Conservation (phyloP, 129 eudicot genomes). For the Escallonia rubra region DNA sequence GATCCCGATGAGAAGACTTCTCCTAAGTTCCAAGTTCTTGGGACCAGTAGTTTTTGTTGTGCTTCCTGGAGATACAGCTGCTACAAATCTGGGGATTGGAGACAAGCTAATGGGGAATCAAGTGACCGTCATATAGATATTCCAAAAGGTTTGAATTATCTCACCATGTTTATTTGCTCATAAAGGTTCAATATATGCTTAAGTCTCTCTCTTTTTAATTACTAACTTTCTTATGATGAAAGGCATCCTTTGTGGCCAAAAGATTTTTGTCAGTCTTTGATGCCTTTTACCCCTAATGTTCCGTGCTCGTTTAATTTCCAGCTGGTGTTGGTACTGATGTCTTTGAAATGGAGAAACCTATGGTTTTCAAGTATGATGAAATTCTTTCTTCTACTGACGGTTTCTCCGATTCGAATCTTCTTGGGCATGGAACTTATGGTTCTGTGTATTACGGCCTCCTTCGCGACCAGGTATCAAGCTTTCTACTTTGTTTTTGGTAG, state of each 20-base stretch:
- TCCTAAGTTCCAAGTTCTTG: slow-evolving; percentile 77
- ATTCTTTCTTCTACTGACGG: slow-evolving; percentile 60
- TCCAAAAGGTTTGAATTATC: slow-evolving; percentile 56
- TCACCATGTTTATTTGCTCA: not conserved
- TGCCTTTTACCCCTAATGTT: not conserved
- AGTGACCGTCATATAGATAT: slow-evolving; percentile 67
- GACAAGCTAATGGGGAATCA: slow-evolving; percentile 54
- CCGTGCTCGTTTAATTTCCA: slow-evolving; percentile 13
- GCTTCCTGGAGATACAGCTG: slow-evolving; percentile 74
- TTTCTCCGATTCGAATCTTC: slow-evolving; percentile 75
- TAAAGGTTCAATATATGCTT: no score
- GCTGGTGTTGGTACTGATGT: slow-evolving; percentile 78
- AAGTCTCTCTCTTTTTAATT: no score
- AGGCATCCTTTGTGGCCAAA: no score
- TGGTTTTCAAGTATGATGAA: slow-evolving; percentile 68
- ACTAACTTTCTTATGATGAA: no score
- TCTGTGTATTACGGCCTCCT: slow-evolving; percentile 87
- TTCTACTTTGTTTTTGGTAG: not conserved
- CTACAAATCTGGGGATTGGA: slow-evolving; percentile 55
- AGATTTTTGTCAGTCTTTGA: no score
- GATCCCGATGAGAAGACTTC: slow-evolving; percentile 48
- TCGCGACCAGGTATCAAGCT: slow-evolving; percentile 60
- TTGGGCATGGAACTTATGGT: slow-evolving; percentile 97
- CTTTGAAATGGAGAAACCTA: slow-evolving; percentile 88
- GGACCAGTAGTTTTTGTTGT: slow-evolving; percentile 76